phyloP scores from a whole-genome alignment of 306 rosid species.

The Ormosia emarginata region DNA sequence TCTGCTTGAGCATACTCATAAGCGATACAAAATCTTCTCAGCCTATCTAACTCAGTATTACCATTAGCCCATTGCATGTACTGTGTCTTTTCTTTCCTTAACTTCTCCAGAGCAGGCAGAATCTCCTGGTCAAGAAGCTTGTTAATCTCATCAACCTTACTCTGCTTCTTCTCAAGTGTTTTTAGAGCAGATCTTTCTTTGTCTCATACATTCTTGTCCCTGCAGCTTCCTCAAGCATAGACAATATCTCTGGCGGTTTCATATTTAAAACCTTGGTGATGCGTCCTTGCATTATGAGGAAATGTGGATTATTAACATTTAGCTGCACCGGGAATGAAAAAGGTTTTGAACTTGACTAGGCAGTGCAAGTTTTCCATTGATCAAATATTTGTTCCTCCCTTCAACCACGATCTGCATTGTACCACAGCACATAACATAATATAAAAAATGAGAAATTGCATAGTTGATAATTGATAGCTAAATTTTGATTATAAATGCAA shows the following conservation, averaged over 20 bases:
- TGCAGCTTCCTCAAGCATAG: conserved; percentile 99
- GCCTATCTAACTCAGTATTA: conserved; percentile 84
- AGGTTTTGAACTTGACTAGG: conserved; percentile 97
- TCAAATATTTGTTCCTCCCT: conserved; percentile 90
- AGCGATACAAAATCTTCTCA: conserved; percentile 85
- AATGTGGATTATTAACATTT: conserved; percentile 95
- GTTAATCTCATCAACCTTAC: conserved; percentile 94
- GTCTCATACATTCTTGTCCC: conserved; percentile 99
- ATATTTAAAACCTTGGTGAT: conserved; percentile 96
- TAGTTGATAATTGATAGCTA: not conserved
- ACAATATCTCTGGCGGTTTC: conserved; percentile 94
- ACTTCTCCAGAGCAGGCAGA: conserved; percentile 94
- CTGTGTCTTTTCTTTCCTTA: conserved; percentile 87
- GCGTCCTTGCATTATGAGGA: conserved; percentile 98
- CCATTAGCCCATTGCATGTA: conserved; percentile 99
- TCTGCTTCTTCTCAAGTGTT: conserved; percentile 98
- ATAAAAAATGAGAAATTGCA: not conserved
- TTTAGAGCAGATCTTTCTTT: conserved; percentile 94
- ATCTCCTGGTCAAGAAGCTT: conserved; percentile 95
- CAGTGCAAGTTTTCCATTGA: conserved; percentile 97
- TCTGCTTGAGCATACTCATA: conserved; percentile 76
- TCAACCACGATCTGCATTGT: conserved; percentile 88
- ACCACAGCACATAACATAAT: conserved; percentile 12
- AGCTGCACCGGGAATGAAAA: conserved; percentile 96
- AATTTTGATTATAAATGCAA: not conserved